phyloP scores from a whole-genome alignment of 2,329 filamentous ascomycete genomes.

The Ophiostoma pallidulum region DNA sequence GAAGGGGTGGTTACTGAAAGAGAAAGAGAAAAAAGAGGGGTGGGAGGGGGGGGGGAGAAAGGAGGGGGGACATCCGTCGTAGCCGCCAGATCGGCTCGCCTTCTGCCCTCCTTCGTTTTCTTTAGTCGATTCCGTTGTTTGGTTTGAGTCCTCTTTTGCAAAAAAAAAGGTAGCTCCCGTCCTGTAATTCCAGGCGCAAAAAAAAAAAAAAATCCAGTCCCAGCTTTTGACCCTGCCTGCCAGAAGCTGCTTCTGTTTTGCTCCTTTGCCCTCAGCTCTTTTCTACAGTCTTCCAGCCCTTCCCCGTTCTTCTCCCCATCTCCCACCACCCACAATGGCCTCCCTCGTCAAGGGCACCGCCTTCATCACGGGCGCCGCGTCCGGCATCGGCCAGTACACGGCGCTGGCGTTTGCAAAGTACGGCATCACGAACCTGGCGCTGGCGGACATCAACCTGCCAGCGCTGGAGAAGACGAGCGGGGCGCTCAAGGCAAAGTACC shows the following conservation, averaged over 20 bases:
- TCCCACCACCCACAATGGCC: background rate
- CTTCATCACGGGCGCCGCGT: conserved; percentile 16
- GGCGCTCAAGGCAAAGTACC: conserved; percentile 28
- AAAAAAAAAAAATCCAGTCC: too few relatives aligned
- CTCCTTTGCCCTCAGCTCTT: too few relatives aligned
- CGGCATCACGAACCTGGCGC: conserved; percentile 36
- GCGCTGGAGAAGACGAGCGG: conserved; percentile 24
- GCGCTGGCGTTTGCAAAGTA: conserved; percentile 38
- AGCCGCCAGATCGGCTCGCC: too few relatives aligned
- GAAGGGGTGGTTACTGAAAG: background rate
- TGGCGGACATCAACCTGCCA: conserved; percentile 35
- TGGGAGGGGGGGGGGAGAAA: too few relatives aligned
- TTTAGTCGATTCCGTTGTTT: too few relatives aligned
- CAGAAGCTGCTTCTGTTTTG: background rate
- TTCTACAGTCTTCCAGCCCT: background rate
- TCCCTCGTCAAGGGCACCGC: conserved; percentile 14
- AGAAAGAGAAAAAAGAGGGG: too few relatives aligned
- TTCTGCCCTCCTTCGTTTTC: background rate
- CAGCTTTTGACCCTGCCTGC: too few relatives aligned
- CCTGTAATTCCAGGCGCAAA: too few relatives aligned
- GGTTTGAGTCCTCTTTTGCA: too few relatives aligned
- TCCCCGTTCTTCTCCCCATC: background rate
- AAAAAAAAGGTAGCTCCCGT: too few relatives aligned
- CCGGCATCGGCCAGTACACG: conserved; percentile 38
- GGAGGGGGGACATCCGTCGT: too few relatives aligned